Base-by-base conservation (phyloP, 2,329 filamentous ascomycete species). In the Mariannaea elegans region DNA sequence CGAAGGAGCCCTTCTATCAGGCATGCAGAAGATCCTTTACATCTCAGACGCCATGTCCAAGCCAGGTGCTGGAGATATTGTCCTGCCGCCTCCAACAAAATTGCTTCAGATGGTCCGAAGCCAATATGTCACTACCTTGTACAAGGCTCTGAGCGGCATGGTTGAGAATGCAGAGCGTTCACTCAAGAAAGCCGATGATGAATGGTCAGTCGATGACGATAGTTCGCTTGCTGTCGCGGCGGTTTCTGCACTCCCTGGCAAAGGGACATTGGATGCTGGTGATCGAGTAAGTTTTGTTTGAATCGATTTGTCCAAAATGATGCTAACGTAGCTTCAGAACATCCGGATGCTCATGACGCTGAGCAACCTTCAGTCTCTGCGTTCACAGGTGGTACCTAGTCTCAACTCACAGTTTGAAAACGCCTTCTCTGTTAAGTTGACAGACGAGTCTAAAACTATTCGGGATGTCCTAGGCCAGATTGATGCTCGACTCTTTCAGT, bases 1-100 rank as follows among this genome's bases (percentile, higher is more conserved):
- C 71, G 94, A 98, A 72, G 90, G 89, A 54, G 86, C 90, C 7
- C 82, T 99, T 12, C 81, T 99, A 18, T 84, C 83, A 1, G 93
- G 94, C 54, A 91, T 98, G 87, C 95, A 99, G 76, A 97, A 94
- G 79, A 96, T 98, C 53, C 82, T 97, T 24, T 99, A 97, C 74
- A 89, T 99, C 41, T 90, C 91, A 1, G 94, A 97, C 66, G 92
- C 92, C 19, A 90, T 89, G 80, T 86, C 84, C 42, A 93, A 92
- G 75, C 84, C 90, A 8, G 90, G 87, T 21, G 85, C 89, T 5
- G 87, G 83, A 45, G 89, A 92, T 70, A 93, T 99, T 64, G 88
- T 98, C 56, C 85, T 90, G 21, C 90, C 94, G 16, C 96, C 95
- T 5, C 90, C 93, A 32, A 84, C 90, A 7, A 99, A 98, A 75